phyloP scores from a whole-genome alignment of 1,284 basidiomycete genomes.

The Microbotryum lychnidis-dioicae region DNA sequence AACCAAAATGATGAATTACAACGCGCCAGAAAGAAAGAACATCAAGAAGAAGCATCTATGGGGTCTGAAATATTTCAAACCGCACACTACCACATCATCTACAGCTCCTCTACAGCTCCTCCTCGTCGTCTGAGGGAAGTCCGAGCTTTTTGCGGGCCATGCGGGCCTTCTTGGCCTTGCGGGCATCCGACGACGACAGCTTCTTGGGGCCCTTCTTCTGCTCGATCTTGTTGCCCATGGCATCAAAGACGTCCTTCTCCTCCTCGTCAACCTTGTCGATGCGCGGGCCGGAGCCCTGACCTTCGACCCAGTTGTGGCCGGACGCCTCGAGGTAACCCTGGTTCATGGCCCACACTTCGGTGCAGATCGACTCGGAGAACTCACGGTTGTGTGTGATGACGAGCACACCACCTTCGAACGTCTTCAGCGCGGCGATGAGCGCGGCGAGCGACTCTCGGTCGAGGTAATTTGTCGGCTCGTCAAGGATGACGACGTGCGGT shows the following conservation, averaged over 20 bases:
- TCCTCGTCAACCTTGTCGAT: slow-evolving; percentile 75
- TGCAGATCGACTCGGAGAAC: slow-evolving; percentile 90
- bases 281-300: slow-evolving; percentile 77
- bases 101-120: slow-evolving; percentile 10
- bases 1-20: no score
- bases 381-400: slow-evolving; percentile 52
- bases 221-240: slow-evolving; percentile 78
- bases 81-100: not conserved
- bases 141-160: slow-evolving; percentile 46
- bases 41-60: no score
- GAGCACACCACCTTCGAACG: slow-evolving; percentile 93
- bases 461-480: slow-evolving; percentile 86
- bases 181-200: slow-evolving; percentile 57
- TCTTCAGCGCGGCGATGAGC: slow-evolving; percentile 89
- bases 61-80: no score
- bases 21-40: no score
- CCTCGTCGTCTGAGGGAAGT: slow-evolving; percentile 15
- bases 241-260: slow-evolving; percentile 82
- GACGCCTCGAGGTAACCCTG: slow-evolving; percentile 47
- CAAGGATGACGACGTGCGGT: slow-evolving; percentile 93
- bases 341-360: slow-evolving; percentile 39
- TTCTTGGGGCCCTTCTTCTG: slow-evolving; percentile 72
- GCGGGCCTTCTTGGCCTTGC: slow-evolving; percentile 91
- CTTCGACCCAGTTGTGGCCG: slow-evolving; percentile 60
- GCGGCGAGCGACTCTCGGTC: slow-evolving; percentile 96